Percentiles rank a stretch among this genome's conserved stretches.
Conservation (phyloP, 2,329 filamentous ascomycete species). For the Alternaria tenuissima region DNA sequence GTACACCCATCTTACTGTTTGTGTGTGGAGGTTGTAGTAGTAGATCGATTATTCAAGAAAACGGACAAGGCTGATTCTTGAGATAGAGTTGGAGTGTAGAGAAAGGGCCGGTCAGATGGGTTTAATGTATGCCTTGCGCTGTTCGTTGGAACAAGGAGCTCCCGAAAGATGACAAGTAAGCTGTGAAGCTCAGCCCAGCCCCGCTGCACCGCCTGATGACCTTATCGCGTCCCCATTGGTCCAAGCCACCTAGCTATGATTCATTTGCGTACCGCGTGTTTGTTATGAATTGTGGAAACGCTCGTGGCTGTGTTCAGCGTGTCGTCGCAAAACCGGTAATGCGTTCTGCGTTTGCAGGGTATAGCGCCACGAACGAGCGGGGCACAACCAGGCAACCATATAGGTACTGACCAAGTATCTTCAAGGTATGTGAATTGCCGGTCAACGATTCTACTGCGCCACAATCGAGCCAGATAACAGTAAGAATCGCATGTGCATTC, state of each 20-base stretch:
- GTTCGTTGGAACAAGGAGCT: background rate
- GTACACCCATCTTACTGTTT: slow-evolving; percentile 29
- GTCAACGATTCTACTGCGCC: background rate
- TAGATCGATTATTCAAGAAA: background rate
- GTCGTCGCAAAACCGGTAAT: slow-evolving; percentile 5
- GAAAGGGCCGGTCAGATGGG: slow-evolving; percentile 21
- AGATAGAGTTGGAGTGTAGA: slow-evolving; percentile 3
- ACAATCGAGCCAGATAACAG: background rate
- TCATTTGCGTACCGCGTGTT: slow-evolving; percentile 7
- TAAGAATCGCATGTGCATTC: too few species aligned
- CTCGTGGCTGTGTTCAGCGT: slow-evolving; percentile 12
- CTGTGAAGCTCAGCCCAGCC: slow-evolving; percentile 10
- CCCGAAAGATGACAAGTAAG: slow-evolving; percentile 6
- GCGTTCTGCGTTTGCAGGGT: background rate
- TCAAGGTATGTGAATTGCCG: background rate
- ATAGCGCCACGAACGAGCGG: slow-evolving; percentile 18
- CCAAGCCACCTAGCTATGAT: slow-evolving; percentile 1
- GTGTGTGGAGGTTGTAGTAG: background rate
- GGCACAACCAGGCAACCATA: slow-evolving; percentile 16
- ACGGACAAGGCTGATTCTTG: slow-evolving; percentile 20
- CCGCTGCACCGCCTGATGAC: slow-evolving; percentile 5
- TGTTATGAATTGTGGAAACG: slow-evolving; percentile 12
- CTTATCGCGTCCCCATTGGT: background rate
- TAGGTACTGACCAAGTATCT: background rate
- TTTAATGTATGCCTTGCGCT: slow-evolving; percentile 19